Base-by-base conservation (phyloP, 192 early-diverging fungal genomes). In the Coemansia guatemalensis region DNA sequence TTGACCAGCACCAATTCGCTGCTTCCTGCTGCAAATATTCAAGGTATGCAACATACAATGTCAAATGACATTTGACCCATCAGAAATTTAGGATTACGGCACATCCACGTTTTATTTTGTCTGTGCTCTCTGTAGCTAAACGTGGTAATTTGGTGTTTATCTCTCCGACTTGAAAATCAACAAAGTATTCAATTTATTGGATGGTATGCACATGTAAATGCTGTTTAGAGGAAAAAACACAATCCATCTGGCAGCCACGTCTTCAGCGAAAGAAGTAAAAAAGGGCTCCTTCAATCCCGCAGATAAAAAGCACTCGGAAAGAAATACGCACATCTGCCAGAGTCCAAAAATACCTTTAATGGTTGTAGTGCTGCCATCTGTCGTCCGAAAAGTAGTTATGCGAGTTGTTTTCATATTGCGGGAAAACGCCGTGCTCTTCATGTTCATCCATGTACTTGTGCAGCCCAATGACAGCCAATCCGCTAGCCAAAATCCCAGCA, bases 401-500 rank as follows among this genome's bases (percentile, higher is more conserved):
- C 30, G 4, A 0, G 18, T 35, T 21, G 18, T 8, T 5, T 33
- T 23, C 35, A 48, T 26, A 25, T 25, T 35, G 24, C 24, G 32
- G 22, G 20, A 8, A 9, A 17, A 32, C 49, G 21, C 20, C 26
- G 3, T 56, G 26, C 8, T n/a, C 7, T 8, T 35, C 60, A 24
- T 24, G 33, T 7, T 17, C 51, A 20, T 62, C 60, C 51, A 62
- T 39, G 30, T 39, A 62, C 0, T 26, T 21, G 51, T 24, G 20
- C 50, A 62, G 33, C 14, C 60, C 24, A n/a, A 53, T 24, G 9
- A 39, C 50, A 26, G 60, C 60, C 23, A 62, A 32, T 5, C 60
- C 60, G 25, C 61, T 32, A 39, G 60, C 51, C 50, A 62, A n/a
- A 24, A 62, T 33, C 17, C 50, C 52, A n/a, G 61, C 29, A 24